Evolutionary conservation across 1,139 yeast species (phyloP).

Genomic region (Debaryomyces fabryi): DNA sequence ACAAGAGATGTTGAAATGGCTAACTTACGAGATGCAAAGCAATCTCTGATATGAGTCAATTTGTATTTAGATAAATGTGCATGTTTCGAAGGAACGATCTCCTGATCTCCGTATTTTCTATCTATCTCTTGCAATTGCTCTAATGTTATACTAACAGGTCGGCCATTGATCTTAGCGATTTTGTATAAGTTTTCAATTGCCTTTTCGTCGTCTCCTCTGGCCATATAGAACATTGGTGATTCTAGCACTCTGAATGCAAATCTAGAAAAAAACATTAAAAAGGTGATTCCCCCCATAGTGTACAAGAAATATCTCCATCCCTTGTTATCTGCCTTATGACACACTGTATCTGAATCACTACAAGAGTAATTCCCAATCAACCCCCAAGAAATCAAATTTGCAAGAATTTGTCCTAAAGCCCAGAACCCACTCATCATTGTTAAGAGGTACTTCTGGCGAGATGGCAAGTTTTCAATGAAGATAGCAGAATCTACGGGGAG

Average conservation of each 20-base stretch:
- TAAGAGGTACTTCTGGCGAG: conserved; percentile 40
- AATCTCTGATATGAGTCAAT: conserved; percentile 32
- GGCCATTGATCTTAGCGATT: conserved; percentile 40
- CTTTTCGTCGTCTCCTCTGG: conserved; percentile 38
- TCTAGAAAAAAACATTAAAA: conserved; percentile 38
- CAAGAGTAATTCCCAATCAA: conserved; percentile 44
- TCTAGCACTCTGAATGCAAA: conserved; percentile 42
- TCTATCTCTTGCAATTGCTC: conserved; percentile 37
- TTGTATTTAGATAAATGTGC: conserved; percentile 19
- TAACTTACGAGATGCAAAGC: conserved; percentile 38
- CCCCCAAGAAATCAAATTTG: conserved; percentile 45
- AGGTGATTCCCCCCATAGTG: conserved; percentile 44
- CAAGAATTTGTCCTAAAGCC: conserved; percentile 46
- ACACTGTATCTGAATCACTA: conserved; percentile 22
- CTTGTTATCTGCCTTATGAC: conserved; percentile 39
- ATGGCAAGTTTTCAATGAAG: conserved; percentile 46
- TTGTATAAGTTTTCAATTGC: conserved; percentile 40
- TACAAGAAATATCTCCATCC: conserved; percentile 50
- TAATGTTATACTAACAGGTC: conserved; percentile 26
- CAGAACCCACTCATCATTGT: conserved; percentile 50
- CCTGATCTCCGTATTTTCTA: conserved; percentile 13
- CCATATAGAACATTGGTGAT: conserved; percentile 43
- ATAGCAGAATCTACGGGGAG: conserved; percentile 49
- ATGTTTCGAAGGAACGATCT: not conserved
- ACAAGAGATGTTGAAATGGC: conserved; percentile 39